Evolutionary conservation across 345 rosid species (phyloP), one percentile per base, ranked within the genome.

Genomic region (Garcia nutans): DNA sequence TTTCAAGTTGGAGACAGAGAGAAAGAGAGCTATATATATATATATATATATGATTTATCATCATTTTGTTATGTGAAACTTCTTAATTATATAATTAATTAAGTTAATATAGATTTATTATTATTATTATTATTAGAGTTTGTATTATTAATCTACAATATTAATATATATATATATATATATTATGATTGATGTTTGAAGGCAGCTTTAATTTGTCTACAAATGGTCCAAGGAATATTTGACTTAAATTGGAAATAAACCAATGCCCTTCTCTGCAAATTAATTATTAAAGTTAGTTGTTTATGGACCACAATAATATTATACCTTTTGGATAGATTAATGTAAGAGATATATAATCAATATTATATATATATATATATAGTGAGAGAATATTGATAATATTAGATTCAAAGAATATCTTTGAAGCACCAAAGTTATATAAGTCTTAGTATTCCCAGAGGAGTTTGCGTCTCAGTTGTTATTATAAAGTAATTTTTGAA

Each of bases 221-320:
- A 26, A 33, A 24, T 71, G 86, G 83, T 80, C 74, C 83, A 86
- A 71, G 69, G 83, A 75, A 77, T 72, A 66, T 75, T 79, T 81
- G 78, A 79, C 68, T 70, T 77, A 31, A 74, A 72, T 59, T 72
- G 58, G 13, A 58, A 78, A 71, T 23, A 28, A 44, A 56, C 20
- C 41, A 71, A 59, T 63, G 64, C 65, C 76, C 73, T 55, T 45
- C 68, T 77, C 84, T 79, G 77, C 76, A 77, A 76, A 80, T 66
- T 23, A 59, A 78, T 45, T 61, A 78, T 45, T 61, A 60, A 80
- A 82, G 24, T 49, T 52, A 55, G n/a, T 26, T 72, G 15, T 12
- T 56, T 19, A 50, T 80, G 84, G 82, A 80, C 84, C 87, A 77
- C 83, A 16, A 12, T 8, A 19, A 26, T 17, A 28, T 28, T 28